Evolutionary conservation across 2,329 filamentous ascomycete species (phyloP), one percentile per base, ranked within the genome.

Genomic region (Botryotinia narcissicola): DNA sequence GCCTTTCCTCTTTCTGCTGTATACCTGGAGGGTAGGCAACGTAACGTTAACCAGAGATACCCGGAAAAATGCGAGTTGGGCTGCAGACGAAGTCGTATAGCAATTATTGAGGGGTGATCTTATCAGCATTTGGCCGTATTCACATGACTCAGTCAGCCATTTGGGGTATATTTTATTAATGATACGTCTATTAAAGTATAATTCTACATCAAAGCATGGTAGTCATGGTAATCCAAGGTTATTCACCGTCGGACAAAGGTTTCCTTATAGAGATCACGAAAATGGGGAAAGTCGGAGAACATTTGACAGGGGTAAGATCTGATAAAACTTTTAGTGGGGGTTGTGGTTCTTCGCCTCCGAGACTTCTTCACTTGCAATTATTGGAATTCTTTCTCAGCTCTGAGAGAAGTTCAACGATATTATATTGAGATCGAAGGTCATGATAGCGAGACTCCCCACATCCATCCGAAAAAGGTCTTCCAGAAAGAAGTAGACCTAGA

Each of bases 311-410:
- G 35, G 48, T 57, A 44, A 69, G 48, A 69, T 69, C 66, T 57
- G 66, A 69, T 68, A 68, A 68, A 14, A 54, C 8, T 54, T 51
- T 54, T n/a, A 35, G 64, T 67, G 16, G 32, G 22, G 18, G n/a
- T 29, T 57, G 51, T 54, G 14, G n/a, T 8, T 54, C n/a, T 54
- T 68, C 29, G 64, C 48, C n/a, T 22, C 32, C 35, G n/a, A 29
- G 14, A 57, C 32, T 57, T 57, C 35, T 35, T 29, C 29, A 57
- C 51, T 29, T 57, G 51, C 48, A 68, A 54, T 40, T 35, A 12
- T 40, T 40, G 32, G 4, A 37, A 10, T 9, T 5, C 4, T 37
- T 37, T 18, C 8, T 66, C 18, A 8, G 44, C 14, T 25, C 42
- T 32, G 25, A 9, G 10, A 40, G 7, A 42, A 18, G 22, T 42